Percentiles rank a stretch among this genome's conserved stretches.
Evolutionary conservation across 208 protist species (phyloP).

Genomic region (Borovskyia barvae): DNA sequence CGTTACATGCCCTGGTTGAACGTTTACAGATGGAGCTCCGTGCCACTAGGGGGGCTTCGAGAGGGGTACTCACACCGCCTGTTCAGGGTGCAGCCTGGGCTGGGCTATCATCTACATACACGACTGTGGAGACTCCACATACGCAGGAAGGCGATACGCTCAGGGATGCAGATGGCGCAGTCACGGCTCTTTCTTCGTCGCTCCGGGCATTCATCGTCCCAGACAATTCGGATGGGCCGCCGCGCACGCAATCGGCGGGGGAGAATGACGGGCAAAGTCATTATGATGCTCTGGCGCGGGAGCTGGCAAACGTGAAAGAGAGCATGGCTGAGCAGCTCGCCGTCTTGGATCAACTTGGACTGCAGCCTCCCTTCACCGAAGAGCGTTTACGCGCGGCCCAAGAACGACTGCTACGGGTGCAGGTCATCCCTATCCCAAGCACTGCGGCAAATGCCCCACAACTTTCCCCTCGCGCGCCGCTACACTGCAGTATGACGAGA

Average conservation of each 20-base stretch:
- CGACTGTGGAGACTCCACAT: too few species aligned
- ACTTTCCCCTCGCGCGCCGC: too few species aligned
- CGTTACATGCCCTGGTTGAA: slow-evolving; percentile 42
- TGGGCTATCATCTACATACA: too few species aligned
- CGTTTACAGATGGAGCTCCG: slow-evolving; percentile 26
- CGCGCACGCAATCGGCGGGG: too few species aligned
- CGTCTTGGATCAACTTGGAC: slow-evolving; percentile 61
- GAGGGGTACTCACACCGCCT: too few species aligned
- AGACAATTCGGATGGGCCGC: too few species aligned
- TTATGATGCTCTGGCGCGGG: slow-evolving; percentile 29
- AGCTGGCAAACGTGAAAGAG: slow-evolving; percentile 46
- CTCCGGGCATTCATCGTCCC: too few species aligned
- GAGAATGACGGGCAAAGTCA: slow-evolving; percentile 25
- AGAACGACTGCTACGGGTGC: slow-evolving; percentile 19
- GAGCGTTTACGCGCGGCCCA: slow-evolving; percentile 11
- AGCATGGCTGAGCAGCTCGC: slow-evolving; percentile 55
- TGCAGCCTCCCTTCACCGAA: slow-evolving; percentile 47
- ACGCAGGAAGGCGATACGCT: too few species aligned
- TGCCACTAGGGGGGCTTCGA: slow-evolving; percentile 2
- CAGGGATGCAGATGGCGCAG: too few species aligned
- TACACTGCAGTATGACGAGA: too few species aligned
- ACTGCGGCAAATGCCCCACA: neutral
- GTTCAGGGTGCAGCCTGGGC: too few species aligned
- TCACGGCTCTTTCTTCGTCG: too few species aligned
- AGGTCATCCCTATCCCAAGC: neutral